Base-by-base conservation (phyloP, 1,139 yeast genomes). In the Lodderomyces jiufengensis region DNA sequence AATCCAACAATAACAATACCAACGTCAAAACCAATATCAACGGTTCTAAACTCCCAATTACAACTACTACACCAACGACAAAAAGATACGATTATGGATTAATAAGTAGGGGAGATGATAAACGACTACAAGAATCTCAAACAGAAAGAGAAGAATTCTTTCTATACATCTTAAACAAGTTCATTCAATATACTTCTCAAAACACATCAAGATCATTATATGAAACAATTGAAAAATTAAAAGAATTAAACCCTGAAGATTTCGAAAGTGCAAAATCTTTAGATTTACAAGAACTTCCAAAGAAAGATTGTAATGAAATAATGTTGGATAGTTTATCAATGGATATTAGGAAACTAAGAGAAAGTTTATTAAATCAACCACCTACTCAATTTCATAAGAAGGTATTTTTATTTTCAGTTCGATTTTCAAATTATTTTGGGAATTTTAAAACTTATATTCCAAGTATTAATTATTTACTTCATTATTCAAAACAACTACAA, bases 381-480 rank as follows among this genome's bases (percentile, higher is more conserved):
- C 63, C 73, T 0, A 66, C 65, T 33, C 60, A 59, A 1, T 76
- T 78, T 40, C 48, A 68, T 12, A 63, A 63, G 33, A 51, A 59
- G 12, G 82, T 78, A n/a, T 74, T 67, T 45, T 41, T 78, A 30
- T 69, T 66, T 37, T 76, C 82, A 0, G 61, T 73, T 4, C 51
- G 79, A 32, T 58, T 75, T 3, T 57, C 79, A 0, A 55, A 75
- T 0, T 57, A 66, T 4, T 52, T 70, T 4, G 78, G 78, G 3
- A 76, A 74, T 44, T 72, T 74, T 45, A 79, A 76, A 42, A 73
- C 84, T 1, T 79, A 77, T 45, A 43, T 78, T 1, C 83, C 84
- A 1, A 63, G 79, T 33, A 70, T 76, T 6, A 54, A 54, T 28
- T 70, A 66, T 45, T 51, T 76, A 9, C 51, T 76, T 13, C 41